phyloP scores from a whole-genome alignment of 345 rosid genomes.

The Noccaea caerulescens region DNA sequence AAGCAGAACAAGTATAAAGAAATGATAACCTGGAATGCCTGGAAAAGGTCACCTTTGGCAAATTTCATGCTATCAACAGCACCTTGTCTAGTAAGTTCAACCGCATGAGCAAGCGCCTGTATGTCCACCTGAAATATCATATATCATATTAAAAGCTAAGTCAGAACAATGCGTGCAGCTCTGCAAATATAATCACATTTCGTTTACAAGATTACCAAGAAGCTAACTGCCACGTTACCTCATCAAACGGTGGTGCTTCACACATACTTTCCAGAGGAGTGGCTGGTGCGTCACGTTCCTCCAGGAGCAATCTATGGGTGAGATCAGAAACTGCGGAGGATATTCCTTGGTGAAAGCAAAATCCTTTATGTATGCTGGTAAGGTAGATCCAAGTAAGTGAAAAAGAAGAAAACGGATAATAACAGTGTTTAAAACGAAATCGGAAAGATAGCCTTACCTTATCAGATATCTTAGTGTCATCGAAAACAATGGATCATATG shows the following conservation, averaged over 20 bases:
- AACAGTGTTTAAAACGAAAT: background rate
- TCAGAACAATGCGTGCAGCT: slow-evolving; percentile 1
- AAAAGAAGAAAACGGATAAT: background rate
- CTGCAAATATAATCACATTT: background rate
- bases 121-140: slow-evolving; percentile 70
- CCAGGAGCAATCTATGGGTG: slow-evolving; percentile 80
- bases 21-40: slow-evolving; percentile 76
- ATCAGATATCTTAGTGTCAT: slow-evolving; percentile 88
- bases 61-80: slow-evolving; percentile 95
- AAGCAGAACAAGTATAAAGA: slow-evolving; percentile 11
- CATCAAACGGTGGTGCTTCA: slow-evolving; percentile 92
- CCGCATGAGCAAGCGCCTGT: slow-evolving; percentile 98
- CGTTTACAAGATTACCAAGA: slow-evolving; percentile 18
- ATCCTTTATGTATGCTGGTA: slow-evolving; percentile 83
- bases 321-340: slow-evolving; percentile 86
- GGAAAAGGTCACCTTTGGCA: slow-evolving; percentile 89
- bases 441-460: slow-evolving; percentile 49
- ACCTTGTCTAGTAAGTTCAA: slow-evolving; percentile 91
- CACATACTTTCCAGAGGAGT: slow-evolving; percentile 67
- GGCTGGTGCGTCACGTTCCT: slow-evolving; percentile 87
- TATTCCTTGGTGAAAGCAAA: slow-evolving; percentile 79
- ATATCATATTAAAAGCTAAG: slow-evolving; percentile 16
- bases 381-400: slow-evolving; percentile 18
- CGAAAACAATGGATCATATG: slow-evolving; percentile 81
- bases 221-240: slow-evolving; percentile 52